Evolutionary conservation across 352 stramenopile genomes (phyloP).

Genomic region (Ochromonadaceae sp.): DNA sequence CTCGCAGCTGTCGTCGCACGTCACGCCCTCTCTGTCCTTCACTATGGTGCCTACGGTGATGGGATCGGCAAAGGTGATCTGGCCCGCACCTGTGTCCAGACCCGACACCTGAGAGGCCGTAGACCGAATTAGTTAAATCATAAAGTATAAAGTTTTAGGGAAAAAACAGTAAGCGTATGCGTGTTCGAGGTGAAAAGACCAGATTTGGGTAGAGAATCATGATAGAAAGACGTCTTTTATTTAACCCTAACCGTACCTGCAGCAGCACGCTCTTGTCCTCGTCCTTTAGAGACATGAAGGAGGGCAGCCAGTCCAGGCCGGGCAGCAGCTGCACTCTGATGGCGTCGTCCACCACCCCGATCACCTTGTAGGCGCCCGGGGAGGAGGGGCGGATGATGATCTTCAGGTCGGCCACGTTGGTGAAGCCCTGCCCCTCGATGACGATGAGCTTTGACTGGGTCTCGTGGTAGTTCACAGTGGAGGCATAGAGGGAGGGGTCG

Average conservation of each 20-base stretch:
- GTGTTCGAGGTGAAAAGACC: too few relatives aligned
- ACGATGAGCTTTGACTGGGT: conserved; percentile 4
- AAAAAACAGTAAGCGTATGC: too few relatives aligned
- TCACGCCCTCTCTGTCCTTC: conserved; percentile 17
- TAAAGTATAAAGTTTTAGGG: too few relatives aligned
- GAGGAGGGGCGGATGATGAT: background rate
- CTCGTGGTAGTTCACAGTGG: background rate
- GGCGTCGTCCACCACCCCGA: conserved; percentile 1
- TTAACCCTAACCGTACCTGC: too few relatives aligned
- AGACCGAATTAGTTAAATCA: too few relatives aligned
- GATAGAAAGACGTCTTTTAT: too few relatives aligned
- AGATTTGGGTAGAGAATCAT: too few relatives aligned
- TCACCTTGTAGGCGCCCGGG: background rate
- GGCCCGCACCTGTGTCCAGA: conserved; percentile 5
- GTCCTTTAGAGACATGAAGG: background rate
- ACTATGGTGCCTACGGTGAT: conserved; percentile 4
- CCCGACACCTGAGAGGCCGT: background rate
- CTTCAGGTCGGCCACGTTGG: conserved; percentile 9
- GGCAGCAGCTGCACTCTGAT: conserved; percentile 11
- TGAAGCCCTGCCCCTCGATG: conserved; percentile 4
- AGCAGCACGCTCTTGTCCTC: conserved; percentile 1
- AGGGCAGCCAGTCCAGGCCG: conserved; percentile 3
- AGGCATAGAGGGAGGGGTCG: background rate
- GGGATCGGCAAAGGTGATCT: background rate
- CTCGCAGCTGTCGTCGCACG: conserved; percentile 22